Conservation (phyloP, 169 alveolate species). For the Cryptosporidium viatorum region DNA sequence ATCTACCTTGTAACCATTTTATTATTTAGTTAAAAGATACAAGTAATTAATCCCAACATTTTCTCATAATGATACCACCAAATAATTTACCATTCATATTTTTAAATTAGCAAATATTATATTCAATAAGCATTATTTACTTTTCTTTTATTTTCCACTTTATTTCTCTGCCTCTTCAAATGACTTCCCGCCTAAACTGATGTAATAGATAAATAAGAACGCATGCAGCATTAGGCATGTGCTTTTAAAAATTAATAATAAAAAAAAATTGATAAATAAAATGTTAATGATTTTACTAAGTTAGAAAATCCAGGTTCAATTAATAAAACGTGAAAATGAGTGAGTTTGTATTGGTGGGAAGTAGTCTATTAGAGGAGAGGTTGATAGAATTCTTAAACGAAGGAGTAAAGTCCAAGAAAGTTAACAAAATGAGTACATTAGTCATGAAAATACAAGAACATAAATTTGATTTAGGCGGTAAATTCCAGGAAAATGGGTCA, state of each 20-base stretch:
- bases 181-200: constrained; percentile 5
- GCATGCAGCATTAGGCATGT: constrained; percentile 10
- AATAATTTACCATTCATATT: neutral
- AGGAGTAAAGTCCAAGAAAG: neutral
- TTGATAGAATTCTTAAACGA: neutral
- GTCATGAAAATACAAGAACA: neutral
- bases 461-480: neutral
- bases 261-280: neutral
- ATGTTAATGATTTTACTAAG: neutral
- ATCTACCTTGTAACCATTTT: no score
- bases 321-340: neutral
- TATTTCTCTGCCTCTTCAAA: no score
- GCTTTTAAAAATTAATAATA: neutral
- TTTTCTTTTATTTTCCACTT: constrained; percentile 3
- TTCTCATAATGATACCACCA: no score
- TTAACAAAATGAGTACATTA: neutral
- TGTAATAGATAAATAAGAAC: neutral
- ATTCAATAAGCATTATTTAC: no score
- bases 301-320: neutral
- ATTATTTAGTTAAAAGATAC: no score
- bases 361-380: constrained; percentile 27
- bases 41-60: no score
- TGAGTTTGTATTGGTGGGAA: constrained; percentile 36
- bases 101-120: no score
- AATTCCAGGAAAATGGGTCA: neutral